phyloP scores from a whole-genome alignment of 768 basidiomycete species.

The Cubamyces sp. region DNA sequence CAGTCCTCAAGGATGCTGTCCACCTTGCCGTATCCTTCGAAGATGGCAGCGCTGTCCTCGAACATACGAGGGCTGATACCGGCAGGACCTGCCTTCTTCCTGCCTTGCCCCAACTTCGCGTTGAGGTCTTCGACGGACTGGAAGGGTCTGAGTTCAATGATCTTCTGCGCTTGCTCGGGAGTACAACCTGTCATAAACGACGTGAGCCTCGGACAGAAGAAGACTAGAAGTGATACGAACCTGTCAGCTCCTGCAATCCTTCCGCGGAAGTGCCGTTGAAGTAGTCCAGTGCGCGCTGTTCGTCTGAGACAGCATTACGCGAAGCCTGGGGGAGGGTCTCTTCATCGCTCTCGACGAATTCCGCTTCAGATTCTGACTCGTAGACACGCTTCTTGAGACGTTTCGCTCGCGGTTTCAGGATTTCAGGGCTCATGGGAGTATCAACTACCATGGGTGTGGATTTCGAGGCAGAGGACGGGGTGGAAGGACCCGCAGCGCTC shows the following conservation, averaged over 20 bases:
- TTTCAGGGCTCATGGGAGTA: slow-evolving; percentile 46
- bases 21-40: slow-evolving; percentile 84
- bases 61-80: slow-evolving; percentile 91
- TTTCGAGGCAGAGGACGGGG: slow-evolving; percentile 15
- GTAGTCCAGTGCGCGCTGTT: slow-evolving; percentile 62
- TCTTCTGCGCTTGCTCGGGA: slow-evolving; percentile 75
- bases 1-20: slow-evolving; percentile 89
- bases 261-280: slow-evolving; percentile 67
- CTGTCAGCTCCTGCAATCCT: slow-evolving; percentile 75
- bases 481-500: slow-evolving; percentile 18
- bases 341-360: slow-evolving; percentile 53
- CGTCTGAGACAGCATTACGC: slow-evolving; percentile 40
- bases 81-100: slow-evolving; percentile 78
- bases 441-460: slow-evolving; percentile 48
- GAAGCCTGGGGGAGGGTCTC: slow-evolving; percentile 27
- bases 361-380: slow-evolving; percentile 67
- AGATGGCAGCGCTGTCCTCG: slow-evolving; percentile 85
- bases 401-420: slow-evolving; percentile 48
- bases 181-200: slow-evolving; percentile 62
- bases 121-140: slow-evolving; percentile 74
- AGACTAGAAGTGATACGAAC: slow-evolving; percentile 42
- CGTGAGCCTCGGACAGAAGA: neutral
- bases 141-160: slow-evolving; percentile 83
- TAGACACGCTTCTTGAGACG: slow-evolving; percentile 63
- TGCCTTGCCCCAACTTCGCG: slow-evolving; percentile 78